phyloP scores from a whole-genome alignment of 805 yeast species.

The Metschnikowia matae region DNA sequence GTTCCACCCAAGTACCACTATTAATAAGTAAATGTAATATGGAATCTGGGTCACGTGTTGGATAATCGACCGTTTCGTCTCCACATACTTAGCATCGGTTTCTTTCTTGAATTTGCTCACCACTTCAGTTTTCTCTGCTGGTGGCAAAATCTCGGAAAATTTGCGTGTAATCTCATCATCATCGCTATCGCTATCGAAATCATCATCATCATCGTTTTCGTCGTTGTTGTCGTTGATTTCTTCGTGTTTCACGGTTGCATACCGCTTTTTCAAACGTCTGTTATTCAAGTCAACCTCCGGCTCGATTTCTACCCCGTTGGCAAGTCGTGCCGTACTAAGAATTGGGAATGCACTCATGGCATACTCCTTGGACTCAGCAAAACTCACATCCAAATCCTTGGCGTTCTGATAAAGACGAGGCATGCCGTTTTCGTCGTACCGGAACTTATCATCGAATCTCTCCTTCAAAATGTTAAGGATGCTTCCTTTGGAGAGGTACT shows the following conservation, averaged over 20 bases:
- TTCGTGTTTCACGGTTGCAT: slow-evolving; percentile 30
- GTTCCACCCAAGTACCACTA: slow-evolving; percentile 88
- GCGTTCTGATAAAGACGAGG: slow-evolving; percentile 80
- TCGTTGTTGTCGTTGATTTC: slow-evolving; percentile 29
- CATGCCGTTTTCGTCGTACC: slow-evolving; percentile 76
- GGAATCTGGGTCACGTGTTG: slow-evolving; percentile 80
- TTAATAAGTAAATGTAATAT: slow-evolving; percentile 66
- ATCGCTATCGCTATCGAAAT: slow-evolving; percentile 16
- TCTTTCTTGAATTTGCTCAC: slow-evolving; percentile 62
- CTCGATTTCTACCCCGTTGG: slow-evolving; percentile 51
- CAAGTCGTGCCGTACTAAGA: slow-evolving; percentile 50
- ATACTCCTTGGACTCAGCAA: slow-evolving; percentile 52
- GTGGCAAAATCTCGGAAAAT: slow-evolving; percentile 56
- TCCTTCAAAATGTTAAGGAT: slow-evolving; percentile 67
- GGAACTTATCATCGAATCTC: slow-evolving; percentile 74
- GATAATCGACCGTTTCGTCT: slow-evolving; percentile 82
- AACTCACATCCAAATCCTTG: slow-evolving; percentile 66
- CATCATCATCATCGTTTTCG: slow-evolving; percentile 14
- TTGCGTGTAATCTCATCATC: slow-evolving; percentile 23
- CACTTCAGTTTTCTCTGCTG: slow-evolving; percentile 54
- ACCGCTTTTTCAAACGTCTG: slow-evolving; percentile 18
- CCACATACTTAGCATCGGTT: slow-evolving; percentile 75
- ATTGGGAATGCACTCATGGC: slow-evolving; percentile 59
- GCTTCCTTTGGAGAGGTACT: slow-evolving; percentile 61
- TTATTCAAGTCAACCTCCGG: slow-evolving; percentile 53